Percentiles rank a stretch among this genome's conserved stretches.
Evolutionary conservation across 1,139 yeast genomes (phyloP).

Genomic region (Kodamaea sp.): DNA sequence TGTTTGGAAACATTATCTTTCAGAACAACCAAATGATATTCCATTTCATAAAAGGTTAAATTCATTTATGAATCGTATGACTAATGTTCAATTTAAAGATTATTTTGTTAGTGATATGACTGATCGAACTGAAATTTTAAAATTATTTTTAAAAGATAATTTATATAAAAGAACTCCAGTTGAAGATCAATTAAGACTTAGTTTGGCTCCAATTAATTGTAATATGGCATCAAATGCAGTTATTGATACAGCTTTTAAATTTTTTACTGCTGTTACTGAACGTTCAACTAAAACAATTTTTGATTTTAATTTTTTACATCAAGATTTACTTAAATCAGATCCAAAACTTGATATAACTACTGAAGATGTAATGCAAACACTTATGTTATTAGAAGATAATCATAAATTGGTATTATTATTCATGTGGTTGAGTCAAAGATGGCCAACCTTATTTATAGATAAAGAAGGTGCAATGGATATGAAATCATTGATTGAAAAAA

Average conservation of each 20-base stretch:
- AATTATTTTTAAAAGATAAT: constrained; percentile 39
- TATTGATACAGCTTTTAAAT: constrained; percentile 27
- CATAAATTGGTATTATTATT: constrained; percentile 69
- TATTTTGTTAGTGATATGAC: constrained; percentile 46
- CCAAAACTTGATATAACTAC: constrained; percentile 20
- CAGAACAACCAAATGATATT: constrained; percentile 50
- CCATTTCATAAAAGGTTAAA: constrained; percentile 43
- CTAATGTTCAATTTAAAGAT: constrained; percentile 17
- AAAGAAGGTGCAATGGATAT: constrained; percentile 69
- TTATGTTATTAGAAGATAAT: constrained; percentile 59
- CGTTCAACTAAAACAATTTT: constrained; percentile 40
- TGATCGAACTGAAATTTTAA: constrained; percentile 40
- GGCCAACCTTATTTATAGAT: constrained; percentile 78
- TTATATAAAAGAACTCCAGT: constrained; percentile 25
- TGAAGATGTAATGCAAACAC: constrained; percentile 27
- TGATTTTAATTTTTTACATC: constrained; percentile 40
- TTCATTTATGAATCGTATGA: constrained; percentile 42
- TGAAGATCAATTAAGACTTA: constrained; percentile 55
- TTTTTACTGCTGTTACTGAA: constrained; percentile 35
- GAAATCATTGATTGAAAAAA: constrained; percentile 60
- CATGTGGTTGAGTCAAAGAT: constrained; percentile 85
- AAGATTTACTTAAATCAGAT: constrained; percentile 22
- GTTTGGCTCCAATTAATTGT: constrained; percentile 55
- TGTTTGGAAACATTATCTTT: constrained; percentile 55
- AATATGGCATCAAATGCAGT: constrained; percentile 24